Conservation (phyloP, 139 green algal genomes). For the Chlorella sp. region DNA sequence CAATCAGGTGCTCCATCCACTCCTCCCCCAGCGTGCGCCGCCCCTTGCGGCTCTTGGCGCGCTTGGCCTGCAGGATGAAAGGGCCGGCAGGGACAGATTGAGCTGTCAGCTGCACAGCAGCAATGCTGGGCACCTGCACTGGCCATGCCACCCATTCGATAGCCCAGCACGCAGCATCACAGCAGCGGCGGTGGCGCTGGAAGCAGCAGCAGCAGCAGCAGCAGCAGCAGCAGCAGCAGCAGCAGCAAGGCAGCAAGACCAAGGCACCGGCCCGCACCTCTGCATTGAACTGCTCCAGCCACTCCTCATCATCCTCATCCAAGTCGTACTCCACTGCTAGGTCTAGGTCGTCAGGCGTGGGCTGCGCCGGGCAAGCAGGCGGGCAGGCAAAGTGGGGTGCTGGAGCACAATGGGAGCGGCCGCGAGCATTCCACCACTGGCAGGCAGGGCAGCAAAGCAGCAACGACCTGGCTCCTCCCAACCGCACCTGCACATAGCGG, state of each 20-base stretch:
- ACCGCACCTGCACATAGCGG: slow-evolving; percentile 43
- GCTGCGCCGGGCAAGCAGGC: slow-evolving; percentile 15
- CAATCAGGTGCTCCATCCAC: slow-evolving; percentile 57
- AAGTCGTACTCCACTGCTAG: slow-evolving; percentile 94
- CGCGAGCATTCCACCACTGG: too few relatives aligned
- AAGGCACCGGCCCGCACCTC: not conserved
- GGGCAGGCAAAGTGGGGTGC: not conserved
- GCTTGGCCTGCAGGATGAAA: slow-evolving; percentile 34
- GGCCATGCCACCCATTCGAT: too few relatives aligned
- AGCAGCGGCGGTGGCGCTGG: too few relatives aligned
- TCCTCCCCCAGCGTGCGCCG: slow-evolving; percentile 37
- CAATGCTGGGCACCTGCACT: too few relatives aligned
- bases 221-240: not conserved
- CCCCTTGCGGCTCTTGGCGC: slow-evolving; percentile 30
- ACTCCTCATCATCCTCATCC: slow-evolving; percentile 95
- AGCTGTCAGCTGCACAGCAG: too few relatives aligned
- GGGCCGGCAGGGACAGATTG: too few relatives aligned
- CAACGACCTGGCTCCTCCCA: too few relatives aligned
- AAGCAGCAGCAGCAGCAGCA: not conserved
- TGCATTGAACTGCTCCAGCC: slow-evolving; percentile 89
- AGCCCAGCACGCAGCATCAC: too few relatives aligned
- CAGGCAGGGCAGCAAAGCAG: too few relatives aligned
- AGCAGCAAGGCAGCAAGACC: not conserved
- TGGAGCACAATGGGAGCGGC: too few relatives aligned
- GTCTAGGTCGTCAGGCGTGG: slow-evolving; percentile 58